Evolutionary conservation across 306 rosid genomes (phyloP).

Genomic region (Carpinus viminea): DNA sequence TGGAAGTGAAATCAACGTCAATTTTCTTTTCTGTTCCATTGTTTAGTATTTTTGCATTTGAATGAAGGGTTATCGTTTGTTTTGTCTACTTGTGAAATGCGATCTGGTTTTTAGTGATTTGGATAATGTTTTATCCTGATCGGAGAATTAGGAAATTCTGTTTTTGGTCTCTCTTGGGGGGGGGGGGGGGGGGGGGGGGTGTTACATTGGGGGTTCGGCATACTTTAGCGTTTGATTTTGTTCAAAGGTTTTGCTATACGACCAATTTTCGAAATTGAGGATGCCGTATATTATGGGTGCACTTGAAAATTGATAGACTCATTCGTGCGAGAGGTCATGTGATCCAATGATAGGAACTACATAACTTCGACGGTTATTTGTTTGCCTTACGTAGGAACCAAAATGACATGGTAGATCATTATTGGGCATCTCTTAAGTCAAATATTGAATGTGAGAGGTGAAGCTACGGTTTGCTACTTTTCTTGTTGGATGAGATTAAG

Average conservation of each 20-base stretch:
- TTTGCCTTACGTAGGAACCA: background rate
- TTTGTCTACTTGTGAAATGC: background rate
- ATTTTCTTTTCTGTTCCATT: background rate
- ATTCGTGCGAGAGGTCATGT: background rate
- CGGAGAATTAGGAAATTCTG: background rate
- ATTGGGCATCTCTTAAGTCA: background rate
- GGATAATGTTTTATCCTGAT: constrained; percentile 8
- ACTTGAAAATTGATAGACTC: background rate
- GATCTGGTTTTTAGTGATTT: constrained; percentile 27
- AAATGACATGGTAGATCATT: background rate
- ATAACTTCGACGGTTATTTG: background rate
- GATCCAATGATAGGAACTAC: background rate
- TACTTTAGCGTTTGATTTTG: background rate
- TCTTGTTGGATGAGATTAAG: too few species aligned
- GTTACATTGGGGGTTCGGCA: too few species aligned
- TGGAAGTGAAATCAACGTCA: background rate
- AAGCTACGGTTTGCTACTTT: too few species aligned
- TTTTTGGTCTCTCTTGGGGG: background rate
- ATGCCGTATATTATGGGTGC: background rate
- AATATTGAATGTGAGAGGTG: too few species aligned
- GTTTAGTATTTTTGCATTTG: background rate
- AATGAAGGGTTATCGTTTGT: background rate
- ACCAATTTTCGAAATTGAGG: too few species aligned
- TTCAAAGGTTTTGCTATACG: background rate
- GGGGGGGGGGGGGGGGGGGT: too few species aligned